Evolutionary conservation across 2,329 filamentous ascomycete genomes (phyloP).

Genomic region (Sarocladiaceae sp.): DNA sequence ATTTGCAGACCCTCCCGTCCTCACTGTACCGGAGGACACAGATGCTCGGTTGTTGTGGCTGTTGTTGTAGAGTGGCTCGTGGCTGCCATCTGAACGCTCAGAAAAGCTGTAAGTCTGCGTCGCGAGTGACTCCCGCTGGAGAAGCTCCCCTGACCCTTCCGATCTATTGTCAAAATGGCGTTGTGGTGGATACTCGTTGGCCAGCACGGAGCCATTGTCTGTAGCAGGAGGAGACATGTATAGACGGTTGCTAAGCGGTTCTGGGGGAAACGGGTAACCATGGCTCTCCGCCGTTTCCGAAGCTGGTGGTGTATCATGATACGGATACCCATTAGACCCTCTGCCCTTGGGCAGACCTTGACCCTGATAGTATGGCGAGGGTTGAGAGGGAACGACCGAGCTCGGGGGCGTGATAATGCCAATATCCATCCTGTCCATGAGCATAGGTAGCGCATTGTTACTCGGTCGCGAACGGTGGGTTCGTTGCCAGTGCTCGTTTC

Average conservation of each 20-base stretch:
- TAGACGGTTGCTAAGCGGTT: background rate
- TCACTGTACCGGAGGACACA: background rate
- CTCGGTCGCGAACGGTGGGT: background rate
- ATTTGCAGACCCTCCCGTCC: constrained; percentile 7
- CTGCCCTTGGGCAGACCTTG: background rate
- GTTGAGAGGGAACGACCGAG: background rate
- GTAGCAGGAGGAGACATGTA: background rate
- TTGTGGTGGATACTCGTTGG: background rate
- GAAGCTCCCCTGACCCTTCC: background rate
- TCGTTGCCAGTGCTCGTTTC: background rate
- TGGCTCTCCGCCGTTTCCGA: background rate
- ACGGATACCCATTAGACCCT: background rate
- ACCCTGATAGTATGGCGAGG: background rate
- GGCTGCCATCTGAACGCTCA: background rate
- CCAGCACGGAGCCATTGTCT: background rate
- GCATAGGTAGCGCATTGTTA: background rate
- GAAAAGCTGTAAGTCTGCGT: constrained; percentile 2
- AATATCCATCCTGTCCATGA: constrained; percentile 1
- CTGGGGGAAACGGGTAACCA: background rate
- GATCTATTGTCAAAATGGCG: background rate
- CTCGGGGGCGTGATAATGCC: background rate
- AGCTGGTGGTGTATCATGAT: constrained; percentile 1
- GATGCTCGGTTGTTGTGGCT: background rate
- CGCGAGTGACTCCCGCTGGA: background rate
- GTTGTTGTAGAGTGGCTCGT: background rate